phyloP scores from a whole-genome alignment of 768 basidiomycete genomes.

The Pleurotus salmoneostramineus region DNA sequence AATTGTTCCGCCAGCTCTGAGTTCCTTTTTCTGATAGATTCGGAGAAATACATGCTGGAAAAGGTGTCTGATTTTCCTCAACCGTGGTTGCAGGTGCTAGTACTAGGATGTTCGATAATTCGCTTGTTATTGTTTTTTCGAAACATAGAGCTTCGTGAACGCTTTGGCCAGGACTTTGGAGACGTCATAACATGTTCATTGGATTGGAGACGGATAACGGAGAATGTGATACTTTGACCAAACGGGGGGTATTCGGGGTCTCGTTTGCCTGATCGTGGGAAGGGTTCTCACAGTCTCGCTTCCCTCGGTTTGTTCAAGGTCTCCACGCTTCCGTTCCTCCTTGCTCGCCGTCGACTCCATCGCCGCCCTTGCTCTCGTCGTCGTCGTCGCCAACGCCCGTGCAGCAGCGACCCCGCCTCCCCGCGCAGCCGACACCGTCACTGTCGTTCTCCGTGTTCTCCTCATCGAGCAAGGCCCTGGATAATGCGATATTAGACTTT shows the following conservation, averaged over 20 bases:
- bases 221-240: background rate
- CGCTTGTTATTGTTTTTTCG: too few relatives aligned
- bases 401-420: slow-evolving; percentile 13
- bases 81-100: too few relatives aligned
- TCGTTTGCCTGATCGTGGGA: background rate
- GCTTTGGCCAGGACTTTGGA: background rate
- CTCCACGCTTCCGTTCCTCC: slow-evolving; percentile 14
- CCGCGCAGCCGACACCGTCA: slow-evolving; percentile 9
- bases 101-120: too few relatives aligned
- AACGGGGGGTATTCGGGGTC: slow-evolving; percentile 2
- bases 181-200: background rate
- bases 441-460: slow-evolving; percentile 10
- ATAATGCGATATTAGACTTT: slow-evolving; percentile 27
- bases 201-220: background rate
- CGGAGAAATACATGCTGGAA: background rate
- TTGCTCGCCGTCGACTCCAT: slow-evolving; percentile 16
- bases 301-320: slow-evolving; percentile 11
- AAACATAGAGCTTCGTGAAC: background rate
- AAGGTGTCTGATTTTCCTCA: too few relatives aligned
- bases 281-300: background rate
- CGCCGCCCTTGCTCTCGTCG: slow-evolving; percentile 14
- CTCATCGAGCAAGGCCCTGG: slow-evolving; percentile 13
- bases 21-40: background rate
- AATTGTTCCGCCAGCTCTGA: background rate
- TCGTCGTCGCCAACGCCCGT: slow-evolving; percentile 13